Evolutionary conservation across 768 basidiomycete genomes (phyloP).

Genomic region (Suillus placidus): DNA sequence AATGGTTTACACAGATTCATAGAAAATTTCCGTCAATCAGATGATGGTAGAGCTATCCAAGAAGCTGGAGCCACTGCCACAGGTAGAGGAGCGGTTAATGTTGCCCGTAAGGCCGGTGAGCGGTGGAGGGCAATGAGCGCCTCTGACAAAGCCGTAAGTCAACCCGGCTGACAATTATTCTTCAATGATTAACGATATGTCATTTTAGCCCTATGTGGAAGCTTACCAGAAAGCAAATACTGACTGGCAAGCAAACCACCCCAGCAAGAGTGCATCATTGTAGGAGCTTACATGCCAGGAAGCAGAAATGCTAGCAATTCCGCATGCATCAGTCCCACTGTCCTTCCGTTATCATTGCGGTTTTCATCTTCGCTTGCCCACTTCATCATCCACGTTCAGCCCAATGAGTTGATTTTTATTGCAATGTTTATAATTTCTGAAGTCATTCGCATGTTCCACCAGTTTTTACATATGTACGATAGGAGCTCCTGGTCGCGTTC

Average conservation of each 20-base stretch:
- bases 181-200: not conserved
- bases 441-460: not conserved
- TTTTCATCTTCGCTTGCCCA: not conserved
- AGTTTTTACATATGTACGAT: not conserved
- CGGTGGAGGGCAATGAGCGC: constrained; percentile 36
- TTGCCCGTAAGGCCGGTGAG: constrained; percentile 20
- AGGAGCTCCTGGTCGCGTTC: not conserved
- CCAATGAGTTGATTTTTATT: not conserved
- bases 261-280: not conserved
- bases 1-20: constrained; percentile 20
- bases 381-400: not conserved
- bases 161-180: not conserved
- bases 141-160: constrained; percentile 36
- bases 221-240: constrained; percentile 8
- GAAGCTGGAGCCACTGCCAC: constrained; percentile 11
- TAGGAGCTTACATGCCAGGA: not conserved
- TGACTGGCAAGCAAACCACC: not conserved
- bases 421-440: constrained; percentile 1
- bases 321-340: not conserved
- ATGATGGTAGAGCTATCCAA: constrained; percentile 22
- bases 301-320: not conserved
- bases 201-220: constrained; percentile 12
- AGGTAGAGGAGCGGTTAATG: constrained; percentile 7
- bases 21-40: constrained; percentile 19
- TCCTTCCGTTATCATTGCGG: not conserved